These are phyloP conservation scores for Sideroxylon spinosum DNA, from an alignment of 179 eudicot species.

Conservation along the genomic window DNA sequence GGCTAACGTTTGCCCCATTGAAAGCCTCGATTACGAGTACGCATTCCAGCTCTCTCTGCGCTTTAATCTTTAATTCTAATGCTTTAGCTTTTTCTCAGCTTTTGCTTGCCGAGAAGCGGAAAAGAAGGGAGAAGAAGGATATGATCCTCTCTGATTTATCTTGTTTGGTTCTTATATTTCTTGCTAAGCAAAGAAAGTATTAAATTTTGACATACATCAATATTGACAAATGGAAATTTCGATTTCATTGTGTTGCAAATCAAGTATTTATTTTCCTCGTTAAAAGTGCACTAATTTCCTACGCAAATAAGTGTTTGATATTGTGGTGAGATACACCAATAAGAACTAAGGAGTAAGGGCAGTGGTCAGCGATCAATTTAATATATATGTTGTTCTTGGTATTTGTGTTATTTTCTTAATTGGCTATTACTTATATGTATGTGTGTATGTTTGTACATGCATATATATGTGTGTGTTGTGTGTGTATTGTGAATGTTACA, in stretches of 20 bases:
- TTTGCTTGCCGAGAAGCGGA: slow-evolving; percentile 7
- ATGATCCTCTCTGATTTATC: background rate
- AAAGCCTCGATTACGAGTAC: slow-evolving; percentile 53
- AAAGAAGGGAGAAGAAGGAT: background rate
- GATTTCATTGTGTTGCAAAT: background rate
- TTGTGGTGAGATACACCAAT: no score
- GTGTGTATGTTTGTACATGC: background rate
- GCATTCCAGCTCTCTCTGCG: background rate
- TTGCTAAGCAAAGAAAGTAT: background rate
- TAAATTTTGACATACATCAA: no score
- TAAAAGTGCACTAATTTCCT: no score
- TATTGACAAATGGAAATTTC: background rate
- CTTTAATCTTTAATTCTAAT: background rate
- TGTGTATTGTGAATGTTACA: background rate
- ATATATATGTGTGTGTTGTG: background rate
- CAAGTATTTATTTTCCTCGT: background rate
- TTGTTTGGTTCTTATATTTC: background rate
- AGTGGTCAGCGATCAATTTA: no score
- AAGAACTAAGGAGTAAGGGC: no score
- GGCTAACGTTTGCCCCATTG: slow-evolving; percentile 40
- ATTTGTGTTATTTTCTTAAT: no score
- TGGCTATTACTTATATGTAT: background rate
- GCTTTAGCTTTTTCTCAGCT: background rate
- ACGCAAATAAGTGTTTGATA: no score
- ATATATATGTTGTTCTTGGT: no score